Percentiles rank a stretch among this genome's conserved stretches.
Conservation (phyloP, 345 rosid genomes). For the Gossypium mustelinum region DNA sequence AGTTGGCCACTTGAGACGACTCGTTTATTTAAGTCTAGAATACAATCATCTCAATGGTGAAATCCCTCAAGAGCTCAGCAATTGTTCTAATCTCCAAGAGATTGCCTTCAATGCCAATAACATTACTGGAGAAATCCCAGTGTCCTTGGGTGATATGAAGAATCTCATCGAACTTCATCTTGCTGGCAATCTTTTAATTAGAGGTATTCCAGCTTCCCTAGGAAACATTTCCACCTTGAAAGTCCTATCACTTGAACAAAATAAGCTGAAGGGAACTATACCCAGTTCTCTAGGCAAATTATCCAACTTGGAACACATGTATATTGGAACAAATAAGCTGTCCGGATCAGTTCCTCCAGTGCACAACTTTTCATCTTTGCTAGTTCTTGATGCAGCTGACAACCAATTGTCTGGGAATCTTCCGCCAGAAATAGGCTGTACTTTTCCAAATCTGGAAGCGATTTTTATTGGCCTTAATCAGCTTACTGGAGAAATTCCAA, state of each 20-base stretch:
- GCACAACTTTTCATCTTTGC: slow-evolving; percentile 13
- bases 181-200: neutral
- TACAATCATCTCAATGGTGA: neutral
- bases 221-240: slow-evolving; percentile 23
- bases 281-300: slow-evolving; percentile 7
- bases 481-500: slow-evolving; percentile 25
- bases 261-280: slow-evolving; percentile 8
- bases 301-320: neutral
- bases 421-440: neutral
- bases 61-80: neutral
- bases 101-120: too few relatives aligned
- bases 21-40: neutral
- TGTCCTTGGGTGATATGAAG: neutral
- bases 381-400: neutral
- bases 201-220: neutral
- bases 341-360: slow-evolving; percentile 19
- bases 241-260: neutral
- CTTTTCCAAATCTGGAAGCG: slow-evolving; percentile 7
- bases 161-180: neutral
- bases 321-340: neutral
- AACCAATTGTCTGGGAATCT: slow-evolving; percentile 22
- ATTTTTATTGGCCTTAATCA: slow-evolving; percentile 13
- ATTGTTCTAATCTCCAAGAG: neutral
- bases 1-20: neutral
- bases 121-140: neutral